Evolutionary conservation across 176 grass and related monocot genomes (phyloP).

Genomic region (Olyra latifolia): DNA sequence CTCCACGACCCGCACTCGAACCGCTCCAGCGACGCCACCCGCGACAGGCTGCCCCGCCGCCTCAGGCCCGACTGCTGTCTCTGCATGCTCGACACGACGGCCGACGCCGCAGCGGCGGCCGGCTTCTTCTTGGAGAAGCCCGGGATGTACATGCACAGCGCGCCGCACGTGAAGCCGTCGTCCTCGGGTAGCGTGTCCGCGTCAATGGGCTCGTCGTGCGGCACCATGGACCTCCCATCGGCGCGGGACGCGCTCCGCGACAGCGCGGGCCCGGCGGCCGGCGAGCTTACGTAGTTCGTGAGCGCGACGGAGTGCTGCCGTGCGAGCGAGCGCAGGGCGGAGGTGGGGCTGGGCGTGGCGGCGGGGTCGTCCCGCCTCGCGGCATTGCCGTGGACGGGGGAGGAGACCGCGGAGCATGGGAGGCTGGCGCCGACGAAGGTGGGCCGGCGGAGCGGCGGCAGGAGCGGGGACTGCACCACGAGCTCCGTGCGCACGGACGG

Average conservation of each 20-base stretch:
- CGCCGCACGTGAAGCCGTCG: constrained; percentile 50
- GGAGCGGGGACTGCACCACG: constrained; percentile 43
- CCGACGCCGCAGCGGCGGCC: background rate
- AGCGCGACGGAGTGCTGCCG: constrained; percentile 61
- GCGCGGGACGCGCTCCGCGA: constrained; percentile 60
- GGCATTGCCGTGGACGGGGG: constrained; percentile 28
- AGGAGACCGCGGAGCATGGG: constrained; percentile 55
- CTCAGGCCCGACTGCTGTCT: constrained; percentile 26
- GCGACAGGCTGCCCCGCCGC: constrained; percentile 43
- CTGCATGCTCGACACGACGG: constrained; percentile 21
- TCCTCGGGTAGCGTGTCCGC: background rate
- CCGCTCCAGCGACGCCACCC: constrained; percentile 54
- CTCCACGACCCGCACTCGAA: constrained; percentile 74
- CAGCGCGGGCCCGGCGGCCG: background rate
- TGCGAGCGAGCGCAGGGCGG: constrained; percentile 34
- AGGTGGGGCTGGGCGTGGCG: constrained; percentile 3
- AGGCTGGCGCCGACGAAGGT: constrained; percentile 71
- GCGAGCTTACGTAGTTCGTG: constrained; percentile 39
- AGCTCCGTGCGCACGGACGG: constrained; percentile 67
- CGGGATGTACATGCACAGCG: constrained; percentile 58
- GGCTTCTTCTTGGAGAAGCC: constrained; percentile 52
- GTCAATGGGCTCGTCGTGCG: constrained; percentile 25
- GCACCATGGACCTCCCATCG: constrained; percentile 55
- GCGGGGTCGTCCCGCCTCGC: constrained; percentile 27
- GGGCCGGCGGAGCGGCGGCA: constrained; percentile 50